These are phyloP conservation scores for Aspergillus niger DNA, from an alignment of 2,329 filamentous ascomycete genomes.

Conservation along the genomic window DNA sequence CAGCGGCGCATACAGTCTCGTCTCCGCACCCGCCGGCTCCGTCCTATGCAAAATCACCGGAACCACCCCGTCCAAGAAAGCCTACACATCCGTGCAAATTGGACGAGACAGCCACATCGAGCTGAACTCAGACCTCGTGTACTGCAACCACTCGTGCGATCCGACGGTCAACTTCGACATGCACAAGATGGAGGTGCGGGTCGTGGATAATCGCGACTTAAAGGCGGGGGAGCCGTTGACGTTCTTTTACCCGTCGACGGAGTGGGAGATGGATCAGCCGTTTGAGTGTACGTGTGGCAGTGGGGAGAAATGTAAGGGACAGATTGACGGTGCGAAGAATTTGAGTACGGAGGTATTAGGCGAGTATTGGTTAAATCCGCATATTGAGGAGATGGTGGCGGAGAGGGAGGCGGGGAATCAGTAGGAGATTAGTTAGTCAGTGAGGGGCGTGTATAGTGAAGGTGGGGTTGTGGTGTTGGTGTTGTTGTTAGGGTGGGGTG, in stretches of 20 bases:
- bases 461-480: neutral
- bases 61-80: conserved; percentile 47
- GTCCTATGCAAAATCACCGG: conserved; percentile 52
- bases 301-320: conserved; percentile 38
- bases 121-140: conserved; percentile 59
- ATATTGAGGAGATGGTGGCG: conserved; percentile 39
- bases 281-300: conserved; percentile 50
- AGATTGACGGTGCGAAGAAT: conserved; percentile 43
- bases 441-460: neutral
- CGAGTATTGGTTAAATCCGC: conserved; percentile 47
- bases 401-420: conserved; percentile 15
- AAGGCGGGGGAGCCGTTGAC: conserved; percentile 46
- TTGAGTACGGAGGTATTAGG: conserved; percentile 36
- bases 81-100: conserved; percentile 57
- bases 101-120: conserved; percentile 55
- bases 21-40: conserved; percentile 54
- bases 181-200: conserved; percentile 42
- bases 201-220: conserved; percentile 42
- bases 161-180: conserved; percentile 59
- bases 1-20: conserved; percentile 49
- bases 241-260: conserved; percentile 54
- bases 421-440: neutral
- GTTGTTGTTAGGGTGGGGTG: neutral
- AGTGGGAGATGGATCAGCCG: conserved; percentile 53
- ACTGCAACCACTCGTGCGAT: conserved; percentile 59